Conservation (phyloP, 2,329 filamentous ascomycete species). For the Penicillium sp. region DNA sequence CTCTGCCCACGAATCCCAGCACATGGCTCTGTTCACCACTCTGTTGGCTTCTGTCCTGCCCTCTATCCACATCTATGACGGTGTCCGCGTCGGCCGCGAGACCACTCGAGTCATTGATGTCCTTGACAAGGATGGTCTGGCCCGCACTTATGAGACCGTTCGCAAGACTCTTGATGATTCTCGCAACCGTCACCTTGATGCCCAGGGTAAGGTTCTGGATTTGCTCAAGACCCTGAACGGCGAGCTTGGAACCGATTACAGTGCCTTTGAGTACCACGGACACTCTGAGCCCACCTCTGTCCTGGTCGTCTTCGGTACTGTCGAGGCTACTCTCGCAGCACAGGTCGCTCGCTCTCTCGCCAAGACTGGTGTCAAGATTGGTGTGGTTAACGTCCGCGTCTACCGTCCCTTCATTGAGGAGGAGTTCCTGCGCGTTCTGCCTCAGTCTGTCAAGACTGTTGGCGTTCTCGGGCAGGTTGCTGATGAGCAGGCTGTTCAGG, state of each 20-base stretch:
- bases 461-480: slow-evolving; percentile 87
- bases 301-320: slow-evolving; percentile 87
- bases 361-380: slow-evolving; percentile 72
- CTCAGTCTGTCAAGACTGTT: slow-evolving; percentile 71
- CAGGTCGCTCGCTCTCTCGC: slow-evolving; percentile 76
- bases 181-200: slow-evolving; percentile 68
- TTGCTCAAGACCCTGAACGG: slow-evolving; percentile 77
- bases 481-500: slow-evolving; percentile 69
- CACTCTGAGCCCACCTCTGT: slow-evolving; percentile 78
- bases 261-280: slow-evolving; percentile 90
- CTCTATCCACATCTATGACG: slow-evolving; percentile 87
- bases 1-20: slow-evolving; percentile 88
- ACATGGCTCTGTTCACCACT: slow-evolving; percentile 89
- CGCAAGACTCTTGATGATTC: slow-evolving; percentile 61
- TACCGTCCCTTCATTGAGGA: slow-evolving; percentile 96
- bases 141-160: slow-evolving; percentile 67
- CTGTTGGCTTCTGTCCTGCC: slow-evolving; percentile 75
- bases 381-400: slow-evolving; percentile 85
- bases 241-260: slow-evolving; percentile 90
- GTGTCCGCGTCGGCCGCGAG: slow-evolving; percentile 77
- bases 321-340: slow-evolving; percentile 81
- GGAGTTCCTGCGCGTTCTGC: slow-evolving; percentile 80
- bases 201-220: slow-evolving; percentile 69
- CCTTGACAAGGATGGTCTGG: slow-evolving; percentile 70
- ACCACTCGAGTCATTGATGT: slow-evolving; percentile 79